A percentile compares a stretch with the other conserved stretches of the same genome.
These are phyloP conservation scores for Lumnitzera racemosa DNA, from an alignment of 345 rosid species.

Conservation along the genomic window DNA sequence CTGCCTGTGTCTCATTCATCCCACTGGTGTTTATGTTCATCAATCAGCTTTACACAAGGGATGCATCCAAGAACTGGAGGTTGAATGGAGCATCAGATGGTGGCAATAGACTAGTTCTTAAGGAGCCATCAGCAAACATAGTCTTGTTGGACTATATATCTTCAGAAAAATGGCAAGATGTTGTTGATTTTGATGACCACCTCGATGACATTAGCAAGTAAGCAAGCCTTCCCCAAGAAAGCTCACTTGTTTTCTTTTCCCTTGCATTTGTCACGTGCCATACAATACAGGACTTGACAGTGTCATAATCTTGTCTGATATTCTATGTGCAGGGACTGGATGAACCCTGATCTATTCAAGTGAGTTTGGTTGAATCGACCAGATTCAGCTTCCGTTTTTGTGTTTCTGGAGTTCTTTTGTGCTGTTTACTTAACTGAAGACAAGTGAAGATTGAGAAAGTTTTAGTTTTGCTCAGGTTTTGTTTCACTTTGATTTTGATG, in stretches of 20 bases:
- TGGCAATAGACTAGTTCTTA: slow-evolving; percentile 49
- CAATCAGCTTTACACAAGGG: slow-evolving; percentile 67
- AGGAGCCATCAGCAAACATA: slow-evolving; percentile 80
- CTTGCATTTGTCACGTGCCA: neutral
- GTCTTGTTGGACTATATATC: slow-evolving; percentile 64
- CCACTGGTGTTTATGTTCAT: slow-evolving; percentile 3
- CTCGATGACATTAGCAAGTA: slow-evolving; percentile 89
- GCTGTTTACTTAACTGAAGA: too few relatives aligned
- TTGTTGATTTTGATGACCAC: slow-evolving; percentile 89
- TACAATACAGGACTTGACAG: neutral
- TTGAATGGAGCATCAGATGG: slow-evolving; percentile 46
- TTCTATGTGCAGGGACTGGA: slow-evolving; percentile 75
- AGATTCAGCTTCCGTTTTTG: slow-evolving; percentile 1
- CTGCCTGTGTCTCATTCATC: neutral
- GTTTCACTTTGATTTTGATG: too few relatives aligned
- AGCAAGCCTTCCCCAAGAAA: slow-evolving; percentile 9
- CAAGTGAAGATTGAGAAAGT: too few relatives aligned
- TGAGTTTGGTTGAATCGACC: slow-evolving; percentile 3
- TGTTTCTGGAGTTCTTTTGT: neutral
- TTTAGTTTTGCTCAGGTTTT: too few relatives aligned
- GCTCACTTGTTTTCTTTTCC: neutral
- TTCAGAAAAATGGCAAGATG: slow-evolving; percentile 69
- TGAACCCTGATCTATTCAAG: slow-evolving; percentile 79
- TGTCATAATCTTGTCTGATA: slow-evolving; percentile 6
- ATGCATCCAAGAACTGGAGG: slow-evolving; percentile 90